A percentile compares a stretch with the other conserved stretches of the same genome.
These are phyloP conservation scores for Puccinellia tenuiflora DNA, from an alignment of 176 grass and related monocot species.

Conservation along the genomic window DNA sequence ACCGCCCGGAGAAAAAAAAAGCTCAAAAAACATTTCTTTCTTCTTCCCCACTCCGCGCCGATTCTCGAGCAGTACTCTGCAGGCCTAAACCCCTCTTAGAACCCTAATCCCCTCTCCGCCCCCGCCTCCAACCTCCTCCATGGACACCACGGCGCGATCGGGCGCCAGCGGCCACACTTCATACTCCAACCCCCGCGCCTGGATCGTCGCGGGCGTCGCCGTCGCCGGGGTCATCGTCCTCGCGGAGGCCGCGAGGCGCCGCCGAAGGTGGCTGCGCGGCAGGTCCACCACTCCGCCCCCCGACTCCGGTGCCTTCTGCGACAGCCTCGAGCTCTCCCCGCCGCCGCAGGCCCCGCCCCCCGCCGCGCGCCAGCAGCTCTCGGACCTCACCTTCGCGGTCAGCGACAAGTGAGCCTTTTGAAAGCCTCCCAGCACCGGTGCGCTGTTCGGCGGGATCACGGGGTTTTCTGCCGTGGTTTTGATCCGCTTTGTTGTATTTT, in stretches of 20 bases:
- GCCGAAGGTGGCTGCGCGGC: slow-evolving; percentile 40
- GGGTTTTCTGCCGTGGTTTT: neutral
- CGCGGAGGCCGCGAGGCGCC: slow-evolving; percentile 56
- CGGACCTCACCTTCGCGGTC: slow-evolving; percentile 68
- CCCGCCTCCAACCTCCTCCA: slow-evolving; percentile 20
- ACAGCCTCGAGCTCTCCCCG: slow-evolving; percentile 60
- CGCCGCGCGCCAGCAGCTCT: slow-evolving; percentile 45
- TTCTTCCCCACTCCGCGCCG: slow-evolving; percentile 24
- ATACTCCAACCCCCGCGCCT: slow-evolving; percentile 31
- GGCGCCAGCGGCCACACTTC: neutral
- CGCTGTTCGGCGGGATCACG: neutral
- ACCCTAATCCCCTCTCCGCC: slow-evolving; percentile 29
- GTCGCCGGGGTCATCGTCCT: slow-evolving; percentile 79
- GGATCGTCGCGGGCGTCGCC: slow-evolving; percentile 72
- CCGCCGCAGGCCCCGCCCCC: slow-evolving; percentile 66
- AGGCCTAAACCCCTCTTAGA: slow-evolving; percentile 48
- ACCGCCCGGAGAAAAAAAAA: neutral
- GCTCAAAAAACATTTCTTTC: slow-evolving; percentile 13
- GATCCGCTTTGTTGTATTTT: slow-evolving; percentile 5
- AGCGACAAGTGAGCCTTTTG: slow-evolving; percentile 65
- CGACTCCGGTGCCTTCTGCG: slow-evolving; percentile 57
- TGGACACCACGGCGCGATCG: slow-evolving; percentile 37
- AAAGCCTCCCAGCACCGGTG: neutral
- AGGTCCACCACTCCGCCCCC: neutral
- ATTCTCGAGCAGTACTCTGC: neutral